Base-by-base conservation (phyloP, 805 yeast species). In the Teunomyces kruisii region DNA sequence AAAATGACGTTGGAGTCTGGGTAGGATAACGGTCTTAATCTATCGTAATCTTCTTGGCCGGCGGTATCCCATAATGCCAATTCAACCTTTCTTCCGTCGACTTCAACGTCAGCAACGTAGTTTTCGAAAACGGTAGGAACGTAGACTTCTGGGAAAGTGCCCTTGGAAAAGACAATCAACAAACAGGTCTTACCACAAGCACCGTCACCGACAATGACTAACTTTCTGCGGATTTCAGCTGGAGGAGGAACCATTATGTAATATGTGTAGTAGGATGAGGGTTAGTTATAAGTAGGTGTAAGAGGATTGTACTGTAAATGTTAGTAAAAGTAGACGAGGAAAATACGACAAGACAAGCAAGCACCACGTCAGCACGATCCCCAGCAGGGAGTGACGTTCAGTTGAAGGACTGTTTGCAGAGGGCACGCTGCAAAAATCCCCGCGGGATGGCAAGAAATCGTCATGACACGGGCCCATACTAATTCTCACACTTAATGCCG, bases 101-200 rank as follows among this genome's bases (percentile, higher is more conserved):
- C 96, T 53, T 70, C 75, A 47, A 92, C 97, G 67, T 90, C 97
- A 39, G 97, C 96, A 58, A 92, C 97, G 69, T 92, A 94, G 76
- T 91, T 94, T 68, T 92, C 98, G 62, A 92, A 92, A 50, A 92
- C 98, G 17, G 65, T 60, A 3, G 65, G 65, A 13, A 59, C 65
- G 49, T 60, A 60, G 6, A 60, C 65, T 43, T 60, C 64, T 19
- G 65, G 65, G 58, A 60, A 60, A 10, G 64, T 59, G 9, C 65
- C 65, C 52, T 59, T 59, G 43, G 63, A 57, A 47, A 58, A 60
- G n/a, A 60, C 65, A 38, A 59, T 60, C 61, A 60, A 59, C 45
- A 60, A 62, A 57, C 64, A 60, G 19, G 65, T 60, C 46, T 60
- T 60, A 46, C 65, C 65, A 51, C 65, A 60, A 22, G 65, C 65